These are phyloP conservation scores for Alternaria triticina DNA, from an alignment of 2,329 filamentous ascomycete species.

Conservation along the genomic window DNA sequence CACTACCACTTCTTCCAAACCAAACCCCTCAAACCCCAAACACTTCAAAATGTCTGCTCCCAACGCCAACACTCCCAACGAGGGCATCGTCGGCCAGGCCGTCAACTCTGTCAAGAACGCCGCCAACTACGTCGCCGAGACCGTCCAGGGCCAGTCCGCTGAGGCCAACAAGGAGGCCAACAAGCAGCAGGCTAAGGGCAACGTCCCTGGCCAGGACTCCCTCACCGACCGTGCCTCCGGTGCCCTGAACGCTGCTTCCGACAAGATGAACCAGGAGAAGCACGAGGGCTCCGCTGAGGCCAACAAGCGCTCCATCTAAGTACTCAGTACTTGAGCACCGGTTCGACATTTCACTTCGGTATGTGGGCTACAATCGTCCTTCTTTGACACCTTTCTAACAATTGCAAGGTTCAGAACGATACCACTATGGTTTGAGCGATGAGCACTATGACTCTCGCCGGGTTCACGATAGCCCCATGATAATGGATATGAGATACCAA, in stretches of 20 bases:
- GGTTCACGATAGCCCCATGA: constrained; percentile 23
- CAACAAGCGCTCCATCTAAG: constrained; percentile 54
- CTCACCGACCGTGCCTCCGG: constrained; percentile 60
- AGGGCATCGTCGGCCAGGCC: constrained; percentile 52
- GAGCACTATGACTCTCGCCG: constrained; percentile 27
- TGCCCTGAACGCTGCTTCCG: constrained; percentile 57
- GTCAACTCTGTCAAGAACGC: constrained; percentile 59
- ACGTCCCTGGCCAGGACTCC: constrained; percentile 55
- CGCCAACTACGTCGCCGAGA: constrained; percentile 73
- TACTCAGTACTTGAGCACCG: constrained; percentile 12
- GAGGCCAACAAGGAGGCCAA: constrained; percentile 71
- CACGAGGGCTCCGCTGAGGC: constrained; percentile 58
- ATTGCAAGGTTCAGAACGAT: constrained; percentile 18
- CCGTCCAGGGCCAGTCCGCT: constrained; percentile 62
- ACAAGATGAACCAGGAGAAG: constrained; percentile 61
- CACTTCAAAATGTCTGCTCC: constrained; percentile 52
- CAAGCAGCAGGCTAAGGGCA: constrained; percentile 65
- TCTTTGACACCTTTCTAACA: not conserved
- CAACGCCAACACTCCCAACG: constrained; percentile 53
- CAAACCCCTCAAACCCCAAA: constrained; percentile 16
- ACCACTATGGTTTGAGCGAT: constrained; percentile 20
- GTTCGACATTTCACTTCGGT: constrained; percentile 27
- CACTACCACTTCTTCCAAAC: constrained; percentile 4
- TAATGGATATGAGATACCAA: constrained; percentile 39
- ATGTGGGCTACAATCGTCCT: not conserved